A percentile compares a stretch with the other conserved stretches of the same genome.
phyloP scores from a whole-genome alignment of 1,139 yeast species.

The Tardiomyces digboiensis region DNA sequence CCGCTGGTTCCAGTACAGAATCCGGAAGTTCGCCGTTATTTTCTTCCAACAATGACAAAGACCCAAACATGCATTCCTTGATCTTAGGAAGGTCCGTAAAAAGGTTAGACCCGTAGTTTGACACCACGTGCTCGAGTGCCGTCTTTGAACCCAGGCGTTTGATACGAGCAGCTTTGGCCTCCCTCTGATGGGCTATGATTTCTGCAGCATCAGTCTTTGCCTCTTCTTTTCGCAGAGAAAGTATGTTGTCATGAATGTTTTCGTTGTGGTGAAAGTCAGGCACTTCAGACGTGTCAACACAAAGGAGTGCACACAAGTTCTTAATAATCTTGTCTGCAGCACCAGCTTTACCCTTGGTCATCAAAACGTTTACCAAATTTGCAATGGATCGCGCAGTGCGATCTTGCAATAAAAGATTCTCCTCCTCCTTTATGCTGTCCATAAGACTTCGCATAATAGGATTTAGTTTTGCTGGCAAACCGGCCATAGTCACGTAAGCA shows the following conservation, averaged over 20 bases:
- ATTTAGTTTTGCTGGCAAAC: constrained; percentile 74
- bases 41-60: constrained; percentile 31
- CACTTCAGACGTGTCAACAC: constrained; percentile 94
- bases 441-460: constrained; percentile 84
- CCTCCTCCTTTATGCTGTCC: constrained; percentile 87
- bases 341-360: constrained; percentile 46
- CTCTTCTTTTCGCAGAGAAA: constrained; percentile 78
- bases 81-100: constrained; percentile 63
- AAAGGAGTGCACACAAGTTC: constrained; percentile 84
- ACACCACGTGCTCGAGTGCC: constrained; percentile 46
- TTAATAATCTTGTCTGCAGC: constrained; percentile 86
- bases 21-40: constrained; percentile 20
- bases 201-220: constrained; percentile 61
- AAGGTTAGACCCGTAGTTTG: constrained; percentile 41
- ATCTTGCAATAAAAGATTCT: constrained; percentile 51
- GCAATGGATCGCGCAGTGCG: constrained; percentile 68
- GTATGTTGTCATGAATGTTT: constrained; percentile 43
- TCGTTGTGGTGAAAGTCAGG: constrained; percentile 81
- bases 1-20: constrained; percentile 28
- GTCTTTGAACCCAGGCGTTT: constrained; percentile 78
- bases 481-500: constrained; percentile 37
- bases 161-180: constrained; percentile 62
- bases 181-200: constrained; percentile 50
- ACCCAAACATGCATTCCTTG: constrained; percentile 55
- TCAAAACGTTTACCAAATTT: constrained; percentile 48